Evolutionary conservation across 2,329 filamentous ascomycete species (phyloP), one percentile per base, ranked within the genome.

Genomic region (Stagonosporopsis tanaceti): DNA sequence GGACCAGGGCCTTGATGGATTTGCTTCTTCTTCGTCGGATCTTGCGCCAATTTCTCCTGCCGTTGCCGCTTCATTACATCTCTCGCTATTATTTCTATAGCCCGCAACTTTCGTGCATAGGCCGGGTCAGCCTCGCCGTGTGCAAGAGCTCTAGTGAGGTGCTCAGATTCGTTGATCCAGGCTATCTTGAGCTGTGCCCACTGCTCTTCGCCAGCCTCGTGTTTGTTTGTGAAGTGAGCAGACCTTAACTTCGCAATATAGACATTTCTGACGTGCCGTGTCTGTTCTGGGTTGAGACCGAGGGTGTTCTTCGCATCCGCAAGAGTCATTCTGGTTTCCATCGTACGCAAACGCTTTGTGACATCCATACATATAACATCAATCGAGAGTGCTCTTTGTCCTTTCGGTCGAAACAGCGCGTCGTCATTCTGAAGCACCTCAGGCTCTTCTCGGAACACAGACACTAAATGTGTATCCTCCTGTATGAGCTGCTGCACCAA

Each of bases 301-400:
- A 92, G 81, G 28, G 83, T 80, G 69, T 89, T 90, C 73, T 92
- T 93, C 4, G 90, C 90, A 57, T 93, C 88, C 1, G 86, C 84
- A 41, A 94, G 84, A 0, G 87, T 88, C 83, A 94, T 87, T n/a
- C 85, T 81, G 32, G 81, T 83, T 46, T 87, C 85, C 55, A 86
- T 72, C 12, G 80, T 86, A 67, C 91, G 86, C 81, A 93, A 88
- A 20, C 89, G 82, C 76, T 95, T 95, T 1, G 90, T 93, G 28
- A 94, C 89, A 76, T 94, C 91, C 27, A 86, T 89, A 69, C 90
- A 93, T 24, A 96, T 88, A 42, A 92, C 85, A 71, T 96, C 91
- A 5, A 96, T 79, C 0, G 91, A 90, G 42, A 92, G 80, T 35
- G 83, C 83, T 70, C 88, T 90, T 39, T 82, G 80, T 40, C 89